phyloP scores from a whole-genome alignment of 2,329 filamentous ascomycete species.

The Cercospora sp. region DNA sequence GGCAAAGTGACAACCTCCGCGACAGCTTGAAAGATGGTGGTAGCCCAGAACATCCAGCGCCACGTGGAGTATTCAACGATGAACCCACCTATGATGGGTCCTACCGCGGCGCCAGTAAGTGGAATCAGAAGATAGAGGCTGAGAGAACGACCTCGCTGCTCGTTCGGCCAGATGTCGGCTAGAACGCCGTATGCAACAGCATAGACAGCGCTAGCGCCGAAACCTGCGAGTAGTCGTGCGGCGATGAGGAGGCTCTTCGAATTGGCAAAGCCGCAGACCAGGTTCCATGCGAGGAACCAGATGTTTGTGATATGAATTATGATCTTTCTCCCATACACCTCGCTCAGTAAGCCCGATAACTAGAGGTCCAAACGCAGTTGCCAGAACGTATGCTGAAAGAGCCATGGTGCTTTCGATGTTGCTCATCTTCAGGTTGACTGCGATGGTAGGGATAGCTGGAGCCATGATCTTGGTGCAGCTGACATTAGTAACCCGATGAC shows the following conservation, averaged over 20 bases:
- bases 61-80: constrained; percentile 40
- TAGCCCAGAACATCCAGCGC: constrained; percentile 49
- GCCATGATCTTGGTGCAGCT: constrained; percentile 53
- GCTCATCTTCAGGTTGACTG: constrained; percentile 35
- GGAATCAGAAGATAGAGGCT: constrained; percentile 25
- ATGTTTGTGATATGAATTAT: constrained; percentile 50
- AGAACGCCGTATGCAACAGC: constrained; percentile 28
- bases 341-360: constrained; percentile 33
- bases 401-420: constrained; percentile 23
- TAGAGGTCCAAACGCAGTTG: constrained; percentile 26
- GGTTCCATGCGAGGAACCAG: constrained; percentile 55
- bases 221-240: constrained; percentile 50
- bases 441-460: constrained; percentile 46
- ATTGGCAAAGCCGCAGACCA: constrained; percentile 49
- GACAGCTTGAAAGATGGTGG: constrained; percentile 38
- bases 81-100: constrained; percentile 39
- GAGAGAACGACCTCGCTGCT: constrained; percentile 24
- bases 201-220: constrained; percentile 48
- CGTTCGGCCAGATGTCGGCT: constrained; percentile 25
- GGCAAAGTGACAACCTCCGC: constrained; percentile 33
- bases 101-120: constrained; percentile 24
- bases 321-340: constrained; percentile 50
- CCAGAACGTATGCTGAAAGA: constrained; percentile 26
- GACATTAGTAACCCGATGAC: not conserved
- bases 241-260: constrained; percentile 48